These are phyloP conservation scores for Odonthalia washingtoniensis DNA, from an alignment of 31 red algal genomes.

Conservation along the genomic window DNA sequence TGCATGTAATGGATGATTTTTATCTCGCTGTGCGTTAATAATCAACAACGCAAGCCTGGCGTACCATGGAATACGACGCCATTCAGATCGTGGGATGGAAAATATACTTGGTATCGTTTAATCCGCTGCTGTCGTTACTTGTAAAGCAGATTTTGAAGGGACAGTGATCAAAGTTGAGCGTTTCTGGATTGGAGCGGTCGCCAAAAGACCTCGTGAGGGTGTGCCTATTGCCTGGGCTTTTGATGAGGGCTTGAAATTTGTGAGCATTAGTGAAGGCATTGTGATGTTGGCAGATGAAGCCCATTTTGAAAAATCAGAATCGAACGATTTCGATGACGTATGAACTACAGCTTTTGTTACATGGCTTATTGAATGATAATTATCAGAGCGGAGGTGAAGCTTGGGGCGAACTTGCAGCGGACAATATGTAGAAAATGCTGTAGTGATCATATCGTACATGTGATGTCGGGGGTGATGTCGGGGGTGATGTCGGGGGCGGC, in stretches of 20 bases:
- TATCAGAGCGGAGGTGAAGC: no score
- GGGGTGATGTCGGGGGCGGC: no score
- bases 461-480: no score
- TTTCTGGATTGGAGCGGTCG: constrained; percentile 34
- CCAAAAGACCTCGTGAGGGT: constrained; percentile 56
- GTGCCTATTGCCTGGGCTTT: neutral
- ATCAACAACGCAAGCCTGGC: constrained; percentile 72
- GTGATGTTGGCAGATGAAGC: neutral
- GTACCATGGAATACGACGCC: constrained; percentile 76
- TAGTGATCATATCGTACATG: no score
- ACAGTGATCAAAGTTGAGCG: constrained; percentile 60
- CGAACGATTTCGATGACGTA: no score
- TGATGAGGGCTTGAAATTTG: neutral
- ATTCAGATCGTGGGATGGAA: constrained; percentile 46
- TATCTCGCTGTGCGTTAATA: constrained; percentile 29
- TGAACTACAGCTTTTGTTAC: no score
- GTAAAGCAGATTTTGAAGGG: constrained; percentile 37
- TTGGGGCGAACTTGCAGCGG: no score
- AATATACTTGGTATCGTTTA: constrained; percentile 41
- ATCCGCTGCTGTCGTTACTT: constrained; percentile 66
- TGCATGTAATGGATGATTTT: constrained; percentile 13
- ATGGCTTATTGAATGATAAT: no score
- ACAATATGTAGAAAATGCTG: no score
- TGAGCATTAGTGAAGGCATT: neutral
- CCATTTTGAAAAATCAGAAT: constrained; percentile 43